Conservation (phyloP, 179 eudicot genomes). For the Spinacia oleracea region DNA sequence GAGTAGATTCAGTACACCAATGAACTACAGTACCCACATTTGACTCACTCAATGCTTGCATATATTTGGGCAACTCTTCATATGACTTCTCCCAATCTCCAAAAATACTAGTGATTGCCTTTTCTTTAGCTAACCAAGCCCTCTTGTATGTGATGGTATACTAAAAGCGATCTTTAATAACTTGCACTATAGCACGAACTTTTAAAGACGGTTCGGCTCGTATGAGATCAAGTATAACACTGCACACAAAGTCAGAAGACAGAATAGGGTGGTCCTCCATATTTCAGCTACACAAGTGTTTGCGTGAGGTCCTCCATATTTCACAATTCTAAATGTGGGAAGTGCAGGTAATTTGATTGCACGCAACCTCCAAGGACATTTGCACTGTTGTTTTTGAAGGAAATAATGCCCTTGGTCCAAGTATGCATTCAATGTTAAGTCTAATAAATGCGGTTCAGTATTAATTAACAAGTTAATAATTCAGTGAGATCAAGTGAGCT, state of each 20-base stretch:
- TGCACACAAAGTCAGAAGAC: neutral
- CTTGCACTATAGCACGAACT: neutral
- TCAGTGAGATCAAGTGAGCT: too few relatives aligned
- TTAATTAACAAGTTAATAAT: too few relatives aligned
- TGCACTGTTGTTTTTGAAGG: neutral
- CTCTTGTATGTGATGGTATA: neutral
- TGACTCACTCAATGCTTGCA: neutral
- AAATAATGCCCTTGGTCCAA: too few relatives aligned
- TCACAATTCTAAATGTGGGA: neutral
- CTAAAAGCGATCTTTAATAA: neutral
- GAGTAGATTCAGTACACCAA: too few relatives aligned
- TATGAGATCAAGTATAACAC: neutral
- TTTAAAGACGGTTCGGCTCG: too few relatives aligned
- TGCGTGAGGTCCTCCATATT: neutral
- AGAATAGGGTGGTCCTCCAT: neutral
- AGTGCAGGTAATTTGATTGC: neutral
- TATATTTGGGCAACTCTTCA: neutral
- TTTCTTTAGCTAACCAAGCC: neutral
- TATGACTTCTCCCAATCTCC: neutral
- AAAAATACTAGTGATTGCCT: neutral
- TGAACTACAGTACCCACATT: too few relatives aligned
- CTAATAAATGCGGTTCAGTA: too few relatives aligned
- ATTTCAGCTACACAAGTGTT: neutral
- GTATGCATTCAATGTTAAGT: too few relatives aligned
- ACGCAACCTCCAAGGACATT: neutral